phyloP scores from a whole-genome alignment of 371 early-diverging fungal species.

The Mortierella sp. region DNA sequence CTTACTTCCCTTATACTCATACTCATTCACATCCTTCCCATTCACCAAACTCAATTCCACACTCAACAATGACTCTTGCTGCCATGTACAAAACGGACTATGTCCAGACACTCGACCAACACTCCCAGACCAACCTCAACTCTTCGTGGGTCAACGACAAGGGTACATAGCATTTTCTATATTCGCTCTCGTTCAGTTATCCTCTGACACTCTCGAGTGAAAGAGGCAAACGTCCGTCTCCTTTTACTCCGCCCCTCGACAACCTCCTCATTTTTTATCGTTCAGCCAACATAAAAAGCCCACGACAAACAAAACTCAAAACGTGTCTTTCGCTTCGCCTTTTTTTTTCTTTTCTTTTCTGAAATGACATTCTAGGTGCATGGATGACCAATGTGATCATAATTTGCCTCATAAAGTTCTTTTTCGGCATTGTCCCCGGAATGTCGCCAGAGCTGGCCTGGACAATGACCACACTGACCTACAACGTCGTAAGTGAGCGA shows the following conservation, averaged over 20 bases:
- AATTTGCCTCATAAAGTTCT: conserved; percentile 81
- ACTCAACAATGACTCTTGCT: conserved; percentile 49
- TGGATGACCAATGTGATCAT: conserved; percentile 92
- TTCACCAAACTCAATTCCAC: neutral
- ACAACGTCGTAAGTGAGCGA: conserved; percentile 84
- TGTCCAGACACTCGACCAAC: conserved; percentile 65
- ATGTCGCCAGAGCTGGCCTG: conserved; percentile 93
- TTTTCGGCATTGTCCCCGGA: conserved; percentile 90
- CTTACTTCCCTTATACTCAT: neutral
- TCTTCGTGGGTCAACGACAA: conserved; percentile 80
- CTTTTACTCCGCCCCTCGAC: conserved; percentile 1
- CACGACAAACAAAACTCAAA: neutral
- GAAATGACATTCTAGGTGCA: too few relatives aligned
- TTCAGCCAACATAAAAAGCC: neutral
- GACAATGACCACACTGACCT: conserved; percentile 94
- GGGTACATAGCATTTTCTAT: conserved; percentile 62
- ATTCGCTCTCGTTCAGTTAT: neutral
- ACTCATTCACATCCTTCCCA: neutral
- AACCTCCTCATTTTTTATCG: neutral
- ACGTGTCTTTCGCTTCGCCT: conserved; percentile 2
- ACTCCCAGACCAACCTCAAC: conserved; percentile 75
- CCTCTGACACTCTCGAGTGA: neutral
- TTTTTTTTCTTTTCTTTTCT: neutral
- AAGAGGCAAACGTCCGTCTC: neutral
- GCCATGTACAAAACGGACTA: conserved; percentile 55